These are phyloP conservation scores for Thalassiosira livingstoniorum DNA, from an alignment of 352 stramenopile species.

Conservation along the genomic window DNA sequence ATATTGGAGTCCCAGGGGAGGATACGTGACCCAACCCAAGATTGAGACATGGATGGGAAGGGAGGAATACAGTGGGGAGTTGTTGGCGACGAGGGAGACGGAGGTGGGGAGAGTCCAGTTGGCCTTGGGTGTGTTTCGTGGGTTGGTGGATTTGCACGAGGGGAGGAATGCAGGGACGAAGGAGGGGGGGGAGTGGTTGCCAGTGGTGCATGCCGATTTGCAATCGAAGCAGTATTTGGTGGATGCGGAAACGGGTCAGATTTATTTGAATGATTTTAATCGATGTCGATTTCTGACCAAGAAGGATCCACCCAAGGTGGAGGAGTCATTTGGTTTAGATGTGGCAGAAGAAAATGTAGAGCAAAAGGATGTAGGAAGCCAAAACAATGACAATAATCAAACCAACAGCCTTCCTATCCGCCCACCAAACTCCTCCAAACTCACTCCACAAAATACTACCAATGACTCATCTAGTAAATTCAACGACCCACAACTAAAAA, in stretches of 20 bases:
- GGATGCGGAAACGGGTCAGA: conserved; percentile 28
- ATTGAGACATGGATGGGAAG: conserved; percentile 57
- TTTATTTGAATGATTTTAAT: conserved; percentile 86
- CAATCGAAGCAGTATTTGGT: conserved; percentile 79
- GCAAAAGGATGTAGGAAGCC: not conserved
- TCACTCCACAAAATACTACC: not conserved
- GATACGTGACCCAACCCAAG: conserved; percentile 31
- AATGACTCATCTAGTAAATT: too few species aligned
- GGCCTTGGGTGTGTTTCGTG: conserved; percentile 65
- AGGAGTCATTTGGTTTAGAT: not conserved
- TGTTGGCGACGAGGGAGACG: conserved; percentile 52
- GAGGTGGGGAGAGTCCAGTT: conserved; percentile 60
- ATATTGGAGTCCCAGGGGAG: conserved; percentile 30
- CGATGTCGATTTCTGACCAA: conserved; percentile 76
- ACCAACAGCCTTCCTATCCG: not conserved
- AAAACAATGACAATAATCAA: conserved; percentile 16
- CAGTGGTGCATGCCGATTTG: conserved; percentile 81
- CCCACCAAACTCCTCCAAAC: not conserved
- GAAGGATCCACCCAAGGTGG: conserved; percentile 18
- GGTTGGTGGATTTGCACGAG: conserved; percentile 68
- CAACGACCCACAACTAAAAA: too few species aligned
- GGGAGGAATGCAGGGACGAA: conserved; percentile 12
- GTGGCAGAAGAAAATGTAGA: not conserved
- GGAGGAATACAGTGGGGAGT: conserved; percentile 37
- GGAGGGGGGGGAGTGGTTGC: conserved; percentile 35